These are phyloP conservation scores for Sporodiniella umbellata DNA, from an alignment of 371 early-diverging fungal species.

Conservation along the genomic window DNA sequence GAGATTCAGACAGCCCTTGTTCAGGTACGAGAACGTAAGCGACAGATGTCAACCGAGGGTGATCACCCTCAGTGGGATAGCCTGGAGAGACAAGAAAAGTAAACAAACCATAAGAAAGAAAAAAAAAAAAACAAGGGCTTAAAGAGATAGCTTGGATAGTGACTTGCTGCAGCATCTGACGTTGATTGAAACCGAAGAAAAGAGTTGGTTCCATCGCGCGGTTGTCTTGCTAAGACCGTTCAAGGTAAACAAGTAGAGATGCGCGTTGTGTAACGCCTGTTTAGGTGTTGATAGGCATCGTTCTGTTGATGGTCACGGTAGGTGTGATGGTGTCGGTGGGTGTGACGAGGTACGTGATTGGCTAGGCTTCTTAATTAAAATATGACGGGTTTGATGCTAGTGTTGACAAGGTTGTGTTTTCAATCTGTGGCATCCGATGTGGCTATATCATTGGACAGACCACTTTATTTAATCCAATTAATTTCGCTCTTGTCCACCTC, in stretches of 20 bases:
- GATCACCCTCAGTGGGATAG: no score
- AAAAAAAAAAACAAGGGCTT: constrained; percentile 42
- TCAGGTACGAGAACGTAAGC: constrained; percentile 38
- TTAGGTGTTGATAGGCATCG: constrained; percentile 1
- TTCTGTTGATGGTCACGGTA: no score
- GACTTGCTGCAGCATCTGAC: no score
- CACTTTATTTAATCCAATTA: constrained; percentile 61
- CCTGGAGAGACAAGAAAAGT: constrained; percentile 36
- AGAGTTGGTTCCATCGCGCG: no score
- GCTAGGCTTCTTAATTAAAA: no score
- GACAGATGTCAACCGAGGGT: no score
- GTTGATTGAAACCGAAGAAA: no score
- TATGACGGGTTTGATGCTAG: no score
- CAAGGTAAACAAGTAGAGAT: constrained; percentile 39
- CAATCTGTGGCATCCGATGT: constrained; percentile 63
- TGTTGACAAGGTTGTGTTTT: constrained; percentile 52
- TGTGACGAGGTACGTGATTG: constrained; percentile 46
- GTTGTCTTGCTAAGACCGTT: no score
- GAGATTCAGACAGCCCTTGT: constrained; percentile 36
- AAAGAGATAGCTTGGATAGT: no score
- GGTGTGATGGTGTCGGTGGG: constrained; percentile 48
- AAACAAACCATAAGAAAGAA: constrained; percentile 37
- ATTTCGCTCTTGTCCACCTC: no score
- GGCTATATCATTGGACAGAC: constrained; percentile 62
- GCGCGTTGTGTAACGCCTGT: no score